Base-by-base conservation (phyloP, 2,329 filamentous ascomycete species). In the Drechmeria coniospora region DNA sequence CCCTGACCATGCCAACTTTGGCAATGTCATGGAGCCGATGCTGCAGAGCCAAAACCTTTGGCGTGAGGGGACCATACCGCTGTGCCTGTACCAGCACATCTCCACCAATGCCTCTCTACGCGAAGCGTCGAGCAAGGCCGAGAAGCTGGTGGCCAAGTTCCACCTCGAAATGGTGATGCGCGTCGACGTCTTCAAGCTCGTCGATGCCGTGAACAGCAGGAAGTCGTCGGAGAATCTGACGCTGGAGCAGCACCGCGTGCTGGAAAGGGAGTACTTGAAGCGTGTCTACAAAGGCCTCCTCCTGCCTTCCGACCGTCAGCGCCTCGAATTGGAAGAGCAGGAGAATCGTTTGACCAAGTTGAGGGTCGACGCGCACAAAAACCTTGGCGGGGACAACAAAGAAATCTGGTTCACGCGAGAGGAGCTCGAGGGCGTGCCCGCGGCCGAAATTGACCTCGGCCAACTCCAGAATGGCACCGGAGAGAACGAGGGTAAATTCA, bases 51-150 rank as follows among this genome's bases (percentile, higher is more conserved):
- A 84, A 55, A 79, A 86, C 50, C 46, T 61, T 23, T 61, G 66
- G 38, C 60, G 65, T 35, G 55, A 63, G 26, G 64, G 74, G 33
- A 84, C 84, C 37, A 56, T 86, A 29, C 73, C 74, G 37, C 86
- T 90, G 55, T 87, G 86, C 37, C 86, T 90, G 55, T 87, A 86
- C 51, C 77, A 84, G 45, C 74, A 80, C 37, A 78, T 87, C 4
- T 83, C 77, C 12, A 67, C 65, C 1, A 63, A 82, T 43, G 63
- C 67, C 35, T 65, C 63, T 29, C 60, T 90, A 25, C 70, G 81
- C 20, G 73, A 83, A 54, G 79, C 79, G 10, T 82, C 77, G 3
- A 79, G 73, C 35, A 72, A 84, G 46, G 77, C 80, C 0, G 75
- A 83, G 48, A 74, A 76, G 53, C 57, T 82, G 35, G 68, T 83